Conservation (phyloP, 495 filamentous ascomycete genomes). For the Penicillium subrubescens region DNA sequence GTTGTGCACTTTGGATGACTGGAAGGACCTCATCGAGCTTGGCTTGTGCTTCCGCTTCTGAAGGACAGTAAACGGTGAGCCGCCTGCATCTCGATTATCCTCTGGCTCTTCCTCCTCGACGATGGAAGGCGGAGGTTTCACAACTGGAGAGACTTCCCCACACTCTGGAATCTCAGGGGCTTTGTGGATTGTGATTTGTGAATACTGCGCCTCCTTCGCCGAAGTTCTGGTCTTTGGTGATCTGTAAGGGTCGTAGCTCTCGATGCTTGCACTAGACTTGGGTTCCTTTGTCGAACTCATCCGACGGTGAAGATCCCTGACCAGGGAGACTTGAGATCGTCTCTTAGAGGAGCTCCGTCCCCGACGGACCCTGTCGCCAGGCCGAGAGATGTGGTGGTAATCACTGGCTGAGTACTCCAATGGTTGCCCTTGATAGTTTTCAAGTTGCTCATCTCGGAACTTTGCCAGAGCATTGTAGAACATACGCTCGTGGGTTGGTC, state of each 20-base stretch:
- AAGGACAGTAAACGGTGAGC: slow-evolving; percentile 39
- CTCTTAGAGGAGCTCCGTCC: slow-evolving; percentile 47
- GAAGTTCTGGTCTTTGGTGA: slow-evolving; percentile 58
- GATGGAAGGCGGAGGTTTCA: slow-evolving; percentile 28
- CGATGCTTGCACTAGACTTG: slow-evolving; percentile 44
- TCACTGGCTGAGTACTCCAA: slow-evolving; percentile 82
- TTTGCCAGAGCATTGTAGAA: slow-evolving; percentile 84
- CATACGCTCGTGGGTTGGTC: slow-evolving; percentile 82
- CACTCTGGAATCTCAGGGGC: slow-evolving; percentile 14
- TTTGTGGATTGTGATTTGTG: slow-evolving; percentile 71
- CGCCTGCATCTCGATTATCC: slow-evolving; percentile 1
- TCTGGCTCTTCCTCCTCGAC: slow-evolving; percentile 29
- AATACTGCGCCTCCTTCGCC: slow-evolving; percentile 45
- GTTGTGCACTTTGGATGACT: slow-evolving; percentile 36
- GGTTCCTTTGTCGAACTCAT: slow-evolving; percentile 49
- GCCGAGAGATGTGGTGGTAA: slow-evolving; percentile 73
- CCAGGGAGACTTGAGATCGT: slow-evolving; percentile 70
- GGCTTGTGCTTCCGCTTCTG: slow-evolving; percentile 39
- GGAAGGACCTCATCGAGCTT: slow-evolving; percentile 43
- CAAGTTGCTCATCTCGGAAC: slow-evolving; percentile 78
- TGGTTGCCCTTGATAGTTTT: slow-evolving; percentile 75
- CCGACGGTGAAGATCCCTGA: slow-evolving; percentile 56
- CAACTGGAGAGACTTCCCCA: slow-evolving; percentile 11
- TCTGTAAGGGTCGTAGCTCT: slow-evolving; percentile 84
- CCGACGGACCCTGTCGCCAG: slow-evolving; percentile 17